These are phyloP conservation scores for Vitis vinifera DNA, from an alignment of 164 flowering plant genomes.

Conservation along the genomic window DNA sequence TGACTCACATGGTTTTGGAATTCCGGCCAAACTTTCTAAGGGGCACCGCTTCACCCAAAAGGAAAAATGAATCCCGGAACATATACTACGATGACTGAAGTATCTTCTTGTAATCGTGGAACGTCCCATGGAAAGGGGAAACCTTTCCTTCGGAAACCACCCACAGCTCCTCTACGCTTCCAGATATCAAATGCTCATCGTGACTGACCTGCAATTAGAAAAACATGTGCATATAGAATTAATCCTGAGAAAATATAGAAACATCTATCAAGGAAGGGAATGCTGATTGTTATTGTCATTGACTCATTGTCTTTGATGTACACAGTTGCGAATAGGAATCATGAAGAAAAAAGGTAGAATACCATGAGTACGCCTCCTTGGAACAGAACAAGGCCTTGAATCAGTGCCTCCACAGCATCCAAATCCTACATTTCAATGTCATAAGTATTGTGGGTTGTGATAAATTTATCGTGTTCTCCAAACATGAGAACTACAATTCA, in stretches of 20 bases:
- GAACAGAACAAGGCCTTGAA: conserved; percentile 96
- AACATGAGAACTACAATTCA: neutral
- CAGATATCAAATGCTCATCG: conserved; percentile 95
- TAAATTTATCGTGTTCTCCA: neutral
- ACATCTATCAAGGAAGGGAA: neutral
- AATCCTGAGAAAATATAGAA: neutral
- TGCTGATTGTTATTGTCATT: neutral
- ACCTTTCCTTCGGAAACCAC: conserved; percentile 79
- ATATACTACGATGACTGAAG: conserved; percentile 41
- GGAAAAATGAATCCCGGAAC: no score
- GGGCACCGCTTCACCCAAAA: neutral
- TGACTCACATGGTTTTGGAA: neutral
- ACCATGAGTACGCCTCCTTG: conserved; percentile 99
- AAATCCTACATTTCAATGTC: conserved; percentile 58
- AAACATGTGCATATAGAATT: conserved; percentile 1
- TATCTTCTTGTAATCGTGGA: conserved; percentile 89
- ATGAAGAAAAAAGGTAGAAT: conserved; percentile 6
- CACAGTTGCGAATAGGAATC: neutral
- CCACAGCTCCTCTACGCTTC: conserved; percentile 97
- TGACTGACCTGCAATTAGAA: conserved; percentile 80
- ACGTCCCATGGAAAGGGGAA: conserved; percentile 74
- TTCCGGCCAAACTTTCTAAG: neutral
- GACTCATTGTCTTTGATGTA: neutral
- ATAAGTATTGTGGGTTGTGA: neutral
- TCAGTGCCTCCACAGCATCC: conserved; percentile 99